Percentiles rank a stretch among this genome's conserved stretches.
These are phyloP conservation scores for Sugiyamaella floridensis DNA, from an alignment of 805 yeast species.

Conservation along the genomic window DNA sequence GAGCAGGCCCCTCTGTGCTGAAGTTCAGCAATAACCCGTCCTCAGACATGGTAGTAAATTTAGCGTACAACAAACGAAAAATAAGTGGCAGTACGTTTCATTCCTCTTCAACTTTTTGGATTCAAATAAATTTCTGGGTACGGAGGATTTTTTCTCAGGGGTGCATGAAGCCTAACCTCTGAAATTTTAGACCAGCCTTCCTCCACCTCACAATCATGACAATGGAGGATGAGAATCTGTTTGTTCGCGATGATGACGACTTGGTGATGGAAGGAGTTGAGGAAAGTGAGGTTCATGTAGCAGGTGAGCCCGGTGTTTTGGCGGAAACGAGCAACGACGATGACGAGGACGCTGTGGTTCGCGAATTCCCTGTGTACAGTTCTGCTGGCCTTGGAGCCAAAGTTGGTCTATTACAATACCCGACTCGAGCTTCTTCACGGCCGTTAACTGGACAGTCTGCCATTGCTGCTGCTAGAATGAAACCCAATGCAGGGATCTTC, in stretches of 20 bases:
- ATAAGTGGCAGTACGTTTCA: neutral
- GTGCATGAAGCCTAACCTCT: neutral
- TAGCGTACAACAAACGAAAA: no score
- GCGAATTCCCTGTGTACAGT: slow-evolving; percentile 53
- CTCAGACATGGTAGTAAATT: slow-evolving; percentile 21
- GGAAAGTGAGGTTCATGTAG: slow-evolving; percentile 2
- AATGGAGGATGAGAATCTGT: slow-evolving; percentile 16
- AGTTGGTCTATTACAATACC: slow-evolving; percentile 50
- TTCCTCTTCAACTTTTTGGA: neutral
- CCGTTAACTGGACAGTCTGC: slow-evolving; percentile 32
- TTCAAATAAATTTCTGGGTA: neutral
- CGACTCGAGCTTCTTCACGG: slow-evolving; percentile 46
- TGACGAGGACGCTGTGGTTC: slow-evolving; percentile 52
- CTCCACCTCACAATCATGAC: neutral
- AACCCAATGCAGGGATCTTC: slow-evolving; percentile 54
- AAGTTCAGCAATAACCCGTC: slow-evolving; percentile 77
- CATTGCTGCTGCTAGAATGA: slow-evolving; percentile 45
- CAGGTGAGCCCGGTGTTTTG: slow-evolving; percentile 17
- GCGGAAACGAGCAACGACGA: slow-evolving; percentile 37
- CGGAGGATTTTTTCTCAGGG: neutral
- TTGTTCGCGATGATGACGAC: slow-evolving; percentile 18
- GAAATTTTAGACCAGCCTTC: neutral
- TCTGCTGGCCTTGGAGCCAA: slow-evolving; percentile 26
- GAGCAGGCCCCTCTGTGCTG: slow-evolving; percentile 27
- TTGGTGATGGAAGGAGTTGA: slow-evolving; percentile 1